Evolutionary conservation across 1,139 yeast genomes (phyloP), one percentile per base, ranked within the genome.

Genomic region (Hyphopichia wangnamkhiaoensis): DNA sequence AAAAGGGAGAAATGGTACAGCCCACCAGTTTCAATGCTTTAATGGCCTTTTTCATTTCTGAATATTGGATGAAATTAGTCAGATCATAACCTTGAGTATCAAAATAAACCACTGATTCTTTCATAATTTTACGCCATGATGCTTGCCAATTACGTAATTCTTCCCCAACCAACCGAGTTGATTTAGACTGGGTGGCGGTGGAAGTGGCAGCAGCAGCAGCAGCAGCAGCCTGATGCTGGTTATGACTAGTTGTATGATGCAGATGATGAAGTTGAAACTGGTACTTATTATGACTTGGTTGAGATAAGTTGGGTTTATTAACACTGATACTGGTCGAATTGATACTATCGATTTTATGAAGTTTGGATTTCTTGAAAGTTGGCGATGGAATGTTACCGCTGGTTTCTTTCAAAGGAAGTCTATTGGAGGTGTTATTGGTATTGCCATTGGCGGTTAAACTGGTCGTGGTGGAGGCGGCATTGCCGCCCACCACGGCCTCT

Each of bases 121-220:
- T 75, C 86, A 91, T 82, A 48, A 88, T 86, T 43, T 74, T 73
- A 39, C 82, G 72, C 96, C 97, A 91, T 41, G 84, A 81, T 37
- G 72, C 72, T 55, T 87, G 91, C 98, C 98, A 91, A 48, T 74
- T 77, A 38, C 68, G 63, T 38, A 84, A 59, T 46, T 83, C 88
- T 32, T 69, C 76, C 2, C 77, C 79, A 1, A 65, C 71, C 18
- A 71, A 55, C 15, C 76, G 49, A 27, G 58, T 46, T 3, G 46
- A 45, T 29, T 43, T 45, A 15, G 54, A 35, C 32, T 41, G 46
- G 15, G 42, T 43, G 8, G 30, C 35, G 23, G 39, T 40, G 20
- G 37, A 18, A 21, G 24, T 21, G 7, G 24, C 17, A 7, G 20
- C 14, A 17, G 12, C 25, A 7, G 31, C 31, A 14, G 28, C n/a